Base-by-base conservation (phyloP, 1,284 basidiomycete species). In the Neonothopanus nambi region DNA sequence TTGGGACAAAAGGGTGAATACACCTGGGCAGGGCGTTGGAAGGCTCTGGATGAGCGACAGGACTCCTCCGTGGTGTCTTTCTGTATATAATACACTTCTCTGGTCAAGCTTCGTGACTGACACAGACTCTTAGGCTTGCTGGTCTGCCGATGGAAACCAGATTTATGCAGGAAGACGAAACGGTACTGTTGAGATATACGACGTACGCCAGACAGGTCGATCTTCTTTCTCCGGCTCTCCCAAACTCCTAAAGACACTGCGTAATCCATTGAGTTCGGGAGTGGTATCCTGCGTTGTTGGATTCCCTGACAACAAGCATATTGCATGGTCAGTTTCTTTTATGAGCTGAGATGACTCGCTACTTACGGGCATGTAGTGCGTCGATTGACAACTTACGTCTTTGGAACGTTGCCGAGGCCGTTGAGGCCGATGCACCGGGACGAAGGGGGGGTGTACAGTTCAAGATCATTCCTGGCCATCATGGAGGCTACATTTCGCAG, bases 381-480 rank as follows among this genome's bases (percentile, higher is more conserved):
- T 95, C 93, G 15, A 84, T 87, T 54, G 96, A 99, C 72, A 98
- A 98, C 65, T 83, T 99, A 54, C 80, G 97, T 24, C 69, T 99
- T 40, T 99, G 95, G 95, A 94, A 98, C 64, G 91, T 90, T 26
- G 81, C 84, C 18, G 89, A 93, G 60, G 82, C 84, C 40, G 82
- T 81, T 48, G 85, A 91, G 63, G 70, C 77, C 7, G 88, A 90
- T 63, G 76, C 75, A 7, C 77, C 64, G 49, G 78, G 79, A 37
- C 82, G 78, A 63, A 84, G 78, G 66, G 80, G 82, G 60, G 81
- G 85, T 7, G 85, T 87, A 17, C 89, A 89, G 59, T 98, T 98
- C 79, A 94, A 94, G 70, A 97, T 98, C 58, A 92, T 99, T 36
- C 91, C 95, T 4, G 96, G 96, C 0, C 95, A 98, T 71, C 93